Evolutionary conservation across 2,329 filamentous ascomycete genomes (phyloP).

Genomic region (Sclerotinia sclerotiorum): DNA sequence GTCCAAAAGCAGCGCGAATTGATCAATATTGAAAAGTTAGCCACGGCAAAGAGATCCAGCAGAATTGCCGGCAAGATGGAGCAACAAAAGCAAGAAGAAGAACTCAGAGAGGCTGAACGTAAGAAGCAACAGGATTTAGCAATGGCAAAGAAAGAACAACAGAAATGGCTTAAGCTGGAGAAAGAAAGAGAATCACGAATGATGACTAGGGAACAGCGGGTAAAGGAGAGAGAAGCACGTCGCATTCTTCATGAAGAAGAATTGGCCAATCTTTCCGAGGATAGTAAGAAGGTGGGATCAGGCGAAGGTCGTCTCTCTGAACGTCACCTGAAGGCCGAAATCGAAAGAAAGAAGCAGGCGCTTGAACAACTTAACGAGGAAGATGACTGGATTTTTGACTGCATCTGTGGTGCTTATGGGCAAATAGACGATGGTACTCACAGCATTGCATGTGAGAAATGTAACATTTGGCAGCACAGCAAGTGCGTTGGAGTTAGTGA

Average conservation of each 20-base stretch:
- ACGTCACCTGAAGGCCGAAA: slow-evolving; percentile 76
- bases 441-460: slow-evolving; percentile 89
- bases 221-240: slow-evolving; percentile 81
- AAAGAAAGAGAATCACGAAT: slow-evolving; percentile 76
- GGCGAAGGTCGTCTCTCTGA: slow-evolving; percentile 68
- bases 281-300: slow-evolving; percentile 60
- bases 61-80: slow-evolving; percentile 81
- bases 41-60: slow-evolving; percentile 91
- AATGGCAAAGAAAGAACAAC: slow-evolving; percentile 66
- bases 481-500: slow-evolving; percentile 82
- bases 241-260: slow-evolving; percentile 84
- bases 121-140: slow-evolving; percentile 64
- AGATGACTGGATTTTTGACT: slow-evolving; percentile 94
- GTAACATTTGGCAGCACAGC: slow-evolving; percentile 96
- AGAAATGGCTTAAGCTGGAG: slow-evolving; percentile 58
- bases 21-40: slow-evolving; percentile 78
- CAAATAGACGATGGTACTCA: slow-evolving; percentile 93
- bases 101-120: slow-evolving; percentile 67
- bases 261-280: slow-evolving; percentile 74
- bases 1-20: slow-evolving; percentile 73
- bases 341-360: slow-evolving; percentile 75
- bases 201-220: slow-evolving; percentile 79
- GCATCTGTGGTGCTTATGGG: slow-evolving; percentile 84
- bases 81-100: slow-evolving; percentile 71
- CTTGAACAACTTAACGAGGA: slow-evolving; percentile 66